Evolutionary conservation across 148 eudicot genomes (phyloP).

Genomic region (Rhododendron kiyosumense): DNA sequence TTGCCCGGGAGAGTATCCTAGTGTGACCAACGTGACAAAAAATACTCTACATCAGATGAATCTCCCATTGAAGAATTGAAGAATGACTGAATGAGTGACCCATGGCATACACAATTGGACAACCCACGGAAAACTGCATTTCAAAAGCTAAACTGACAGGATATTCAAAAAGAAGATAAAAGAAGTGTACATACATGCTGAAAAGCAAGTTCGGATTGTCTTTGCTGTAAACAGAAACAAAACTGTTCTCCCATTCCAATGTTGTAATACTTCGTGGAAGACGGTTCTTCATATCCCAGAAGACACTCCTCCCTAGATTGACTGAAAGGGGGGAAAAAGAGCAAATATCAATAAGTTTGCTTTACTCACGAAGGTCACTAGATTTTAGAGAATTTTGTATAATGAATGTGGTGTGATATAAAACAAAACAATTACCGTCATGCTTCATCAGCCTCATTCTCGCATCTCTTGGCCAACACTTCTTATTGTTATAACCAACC

Average conservation of each 20-base stretch:
- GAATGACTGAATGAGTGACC: neutral
- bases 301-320: conserved; percentile 97
- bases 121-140: neutral
- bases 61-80: neutral
- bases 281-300: conserved; percentile 99
- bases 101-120: neutral
- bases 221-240: conserved; percentile 96
- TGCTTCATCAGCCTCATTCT: conserved; percentile 99
- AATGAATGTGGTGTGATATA: neutral
- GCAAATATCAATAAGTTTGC: neutral
- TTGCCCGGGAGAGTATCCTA: neutral
- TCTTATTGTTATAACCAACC: conserved; percentile 99
- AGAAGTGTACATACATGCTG: conserved; percentile 59
- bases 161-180: neutral
- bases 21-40: neutral
- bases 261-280: conserved; percentile 97
- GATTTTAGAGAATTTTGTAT: neutral
- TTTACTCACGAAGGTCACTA: neutral
- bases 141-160: neutral
- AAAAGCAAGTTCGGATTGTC: conserved; percentile 95
- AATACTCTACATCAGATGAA: neutral
- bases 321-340: conserved; percentile 31
- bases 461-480: conserved; percentile 99
- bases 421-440: conserved; percentile 39
- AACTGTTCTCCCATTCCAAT: conserved; percentile 97